A percentile compares a stretch with the other conserved stretches of the same genome.
phyloP scores from a whole-genome alignment of 306 rosid species.

The Astragalus glycyphyllos region DNA sequence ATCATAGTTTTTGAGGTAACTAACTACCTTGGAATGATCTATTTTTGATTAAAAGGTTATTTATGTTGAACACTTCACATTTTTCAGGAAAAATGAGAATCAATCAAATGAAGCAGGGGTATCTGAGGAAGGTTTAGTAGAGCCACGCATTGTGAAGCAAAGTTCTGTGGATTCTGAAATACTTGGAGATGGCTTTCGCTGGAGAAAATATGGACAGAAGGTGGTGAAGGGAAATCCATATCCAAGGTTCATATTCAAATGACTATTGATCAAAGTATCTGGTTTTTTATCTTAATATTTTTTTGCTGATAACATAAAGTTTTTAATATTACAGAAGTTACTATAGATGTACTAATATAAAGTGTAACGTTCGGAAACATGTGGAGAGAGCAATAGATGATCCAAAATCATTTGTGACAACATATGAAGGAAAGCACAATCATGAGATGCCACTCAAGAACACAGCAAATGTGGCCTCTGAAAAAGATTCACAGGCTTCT shows the following conservation, averaged over 20 bases:
- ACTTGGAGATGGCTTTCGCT: slow-evolving; percentile 82
- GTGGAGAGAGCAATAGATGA: slow-evolving; percentile 94
- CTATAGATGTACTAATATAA: slow-evolving; percentile 81
- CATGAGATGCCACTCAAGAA: slow-evolving; percentile 78
- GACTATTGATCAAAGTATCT: too few relatives aligned
- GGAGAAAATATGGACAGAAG: slow-evolving; percentile 99
- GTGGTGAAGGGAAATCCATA: slow-evolving; percentile 92
- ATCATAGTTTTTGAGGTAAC: neutral
- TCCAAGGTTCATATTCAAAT: slow-evolving; percentile 62
- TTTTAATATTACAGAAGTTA: slow-evolving; percentile 72
- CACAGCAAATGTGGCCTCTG: slow-evolving; percentile 56
- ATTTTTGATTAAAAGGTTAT: slow-evolving; percentile 14
- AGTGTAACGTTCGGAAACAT: slow-evolving; percentile 86
- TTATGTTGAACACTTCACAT: slow-evolving; percentile 35
- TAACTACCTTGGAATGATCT: slow-evolving; percentile 11
- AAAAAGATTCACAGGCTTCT: slow-evolving; percentile 55
- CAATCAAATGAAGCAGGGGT: slow-evolving; percentile 59
- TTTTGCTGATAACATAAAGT: slow-evolving; percentile 27
- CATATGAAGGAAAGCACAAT: slow-evolving; percentile 96
- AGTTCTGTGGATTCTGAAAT: slow-evolving; percentile 65
- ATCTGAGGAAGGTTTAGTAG: slow-evolving; percentile 63
- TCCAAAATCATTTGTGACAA: slow-evolving; percentile 84
- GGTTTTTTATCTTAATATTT: too few relatives aligned
- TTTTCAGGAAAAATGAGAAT: slow-evolving; percentile 68
- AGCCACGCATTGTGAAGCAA: slow-evolving; percentile 67